These are phyloP conservation scores for Colletotrichum euphorbiae DNA, from an alignment of 2,329 filamentous ascomycete species.

Conservation along the genomic window DNA sequence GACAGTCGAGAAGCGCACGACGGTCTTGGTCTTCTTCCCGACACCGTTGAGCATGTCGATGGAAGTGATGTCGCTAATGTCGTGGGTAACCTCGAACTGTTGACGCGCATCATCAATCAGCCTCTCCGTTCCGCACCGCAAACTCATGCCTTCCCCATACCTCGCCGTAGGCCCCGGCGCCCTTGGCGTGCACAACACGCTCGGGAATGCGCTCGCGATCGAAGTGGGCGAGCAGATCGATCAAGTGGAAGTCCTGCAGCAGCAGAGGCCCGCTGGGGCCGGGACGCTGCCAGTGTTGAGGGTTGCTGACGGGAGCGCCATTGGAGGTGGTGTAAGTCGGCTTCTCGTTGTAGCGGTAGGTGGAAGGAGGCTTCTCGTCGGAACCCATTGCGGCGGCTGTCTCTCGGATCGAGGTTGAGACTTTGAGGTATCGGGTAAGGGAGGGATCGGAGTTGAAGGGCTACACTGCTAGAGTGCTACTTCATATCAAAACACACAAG, in stretches of 20 bases:
- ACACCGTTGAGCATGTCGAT: conserved; percentile 66
- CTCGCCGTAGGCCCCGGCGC: conserved; percentile 65
- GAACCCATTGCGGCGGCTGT: conserved; percentile 52
- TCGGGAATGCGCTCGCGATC: conserved; percentile 64
- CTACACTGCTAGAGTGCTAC: conserved; percentile 1
- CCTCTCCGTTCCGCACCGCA: background rate
- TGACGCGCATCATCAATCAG: conserved; percentile 6
- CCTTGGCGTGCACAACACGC: conserved; percentile 69
- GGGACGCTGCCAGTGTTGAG: conserved; percentile 61
- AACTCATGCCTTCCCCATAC: background rate
- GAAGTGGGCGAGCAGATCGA: conserved; percentile 69
- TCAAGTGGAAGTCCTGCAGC: conserved; percentile 74
- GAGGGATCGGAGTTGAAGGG: background rate
- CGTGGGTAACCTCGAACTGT: conserved; percentile 58
- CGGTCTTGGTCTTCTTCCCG: conserved; percentile 76
- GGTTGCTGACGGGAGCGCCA: conserved; percentile 67
- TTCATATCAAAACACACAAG: conserved; percentile 10
- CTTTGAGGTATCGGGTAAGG: background rate
- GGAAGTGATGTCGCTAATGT: conserved; percentile 65
- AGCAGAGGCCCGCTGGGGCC: conserved; percentile 69
- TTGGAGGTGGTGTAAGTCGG: conserved; percentile 71
- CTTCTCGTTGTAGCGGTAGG: conserved; percentile 67
- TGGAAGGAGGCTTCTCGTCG: conserved; percentile 57
- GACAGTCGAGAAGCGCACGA: conserved; percentile 80
- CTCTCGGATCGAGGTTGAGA: conserved; percentile 18